Base-by-base conservation (phyloP, 2,329 filamentous ascomycete species). In the Alternaria sp. region DNA sequence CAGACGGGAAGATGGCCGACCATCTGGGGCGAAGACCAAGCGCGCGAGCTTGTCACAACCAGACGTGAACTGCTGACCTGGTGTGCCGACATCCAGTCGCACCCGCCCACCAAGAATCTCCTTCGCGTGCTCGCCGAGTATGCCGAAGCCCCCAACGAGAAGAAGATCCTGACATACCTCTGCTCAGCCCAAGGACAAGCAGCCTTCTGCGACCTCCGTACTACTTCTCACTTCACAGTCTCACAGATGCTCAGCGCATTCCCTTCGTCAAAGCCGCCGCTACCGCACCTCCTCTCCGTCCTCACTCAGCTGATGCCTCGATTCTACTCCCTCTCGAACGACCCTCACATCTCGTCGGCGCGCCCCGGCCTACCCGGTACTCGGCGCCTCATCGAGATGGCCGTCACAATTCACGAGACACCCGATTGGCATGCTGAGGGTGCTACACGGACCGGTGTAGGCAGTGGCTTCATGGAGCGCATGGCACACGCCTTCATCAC, bases 261-360 rank as follows among this genome's bases (percentile, higher is more conserved):
- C 84, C 93, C 96, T 3, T 97, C 93, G 44, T 89, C 93, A 7
- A 92, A 93, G 77, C 96, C 96, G 57, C 93, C 95, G 5, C 85
- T 99, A 72, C 92, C 96, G 58, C 85, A 89, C 63, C 85, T 99
- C 11, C 86, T 97, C 36, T 92, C 91, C 3, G 87, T 91, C 46
- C 87, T 97, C 57, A 92, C 91, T 73, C 91, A 93, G 52, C 86
- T 98, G 55, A 98, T 98, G 95, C 96, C 96, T 3, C 92, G 96
- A 63, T 99, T 99, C 84, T 99, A 99, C 83, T 98, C 95, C 5
- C 89, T 99, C 13, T 97, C 94, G 57, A 97, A 97, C 79, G 96
- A 99, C 75, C 96, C 96, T 0, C 92, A 96, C 67, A 89, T 96
- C 70, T 91, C 89, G 3, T 91, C 87, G 65, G 87, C 87, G 66